Base-by-base conservation (phyloP, 208 protist genomes). In the Giardia duodenalis region DNA sequence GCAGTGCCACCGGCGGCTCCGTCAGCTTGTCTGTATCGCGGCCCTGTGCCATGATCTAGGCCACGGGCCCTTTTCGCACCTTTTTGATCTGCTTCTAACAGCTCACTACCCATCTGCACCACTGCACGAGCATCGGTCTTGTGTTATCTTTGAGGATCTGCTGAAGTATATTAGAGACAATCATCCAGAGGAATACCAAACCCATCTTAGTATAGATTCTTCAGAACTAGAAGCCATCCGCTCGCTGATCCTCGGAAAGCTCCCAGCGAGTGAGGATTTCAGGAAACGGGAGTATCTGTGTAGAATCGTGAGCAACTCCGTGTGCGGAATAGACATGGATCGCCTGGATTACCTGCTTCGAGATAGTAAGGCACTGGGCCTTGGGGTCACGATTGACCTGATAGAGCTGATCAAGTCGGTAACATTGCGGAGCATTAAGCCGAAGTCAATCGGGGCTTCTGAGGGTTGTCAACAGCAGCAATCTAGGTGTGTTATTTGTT, bases 21-120 rank as follows among this genome's bases (percentile, higher is more conserved):
- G 30, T 2, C 67, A 67, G 39, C 57, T 93, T 0, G 92, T 94
- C 0, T 57, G 43, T 46, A 42, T 95, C 0, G 95, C 94, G n/a
- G 95, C 90, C 0, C 48, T 95, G 2, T 88, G 46, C n/a, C 95
- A 95, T 87, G 95, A 95, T 47, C 92, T 95, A 1, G 95, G 95
- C 22, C 95, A 95, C 87, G 93, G 94, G 0, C 93, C 93, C 19
- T 95, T 95, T 92, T 94, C 86, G 22, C 95, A 95, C 88, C 67
- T 92, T 30, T 95, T 92, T 0, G 94, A 95, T n/a, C 4, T 1
- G 10, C 0, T 93, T 0, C n/a, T 94, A 76, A 76, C 19, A 30
- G 30, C 57, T 76, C 30, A 39, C 10, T 39, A 76, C 10, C 19
- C 19, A 10, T 76, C 57, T 76, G 57, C 57, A 10, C 30, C 30